Conservation (phyloP, 805 yeast genomes). For the Ascoidea tarda region DNA sequence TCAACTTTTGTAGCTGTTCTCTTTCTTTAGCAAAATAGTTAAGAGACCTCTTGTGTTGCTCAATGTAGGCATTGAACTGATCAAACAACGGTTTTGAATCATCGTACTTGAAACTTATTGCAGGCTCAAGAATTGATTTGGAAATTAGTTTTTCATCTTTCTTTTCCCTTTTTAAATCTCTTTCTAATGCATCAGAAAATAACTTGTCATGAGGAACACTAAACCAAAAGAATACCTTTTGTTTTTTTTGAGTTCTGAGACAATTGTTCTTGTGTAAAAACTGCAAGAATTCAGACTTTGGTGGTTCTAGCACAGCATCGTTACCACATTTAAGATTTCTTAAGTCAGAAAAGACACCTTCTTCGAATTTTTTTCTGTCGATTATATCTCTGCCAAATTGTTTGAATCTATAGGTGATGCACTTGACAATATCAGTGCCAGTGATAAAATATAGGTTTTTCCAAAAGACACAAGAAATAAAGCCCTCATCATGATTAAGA, state of each 20-base stretch:
- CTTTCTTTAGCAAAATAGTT: not conserved
- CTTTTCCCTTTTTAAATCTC: constrained; percentile 73
- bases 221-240: constrained; percentile 91
- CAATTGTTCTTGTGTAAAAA: constrained; percentile 77
- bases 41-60: constrained; percentile 14
- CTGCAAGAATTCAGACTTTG: constrained; percentile 69
- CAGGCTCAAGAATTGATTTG: constrained; percentile 59
- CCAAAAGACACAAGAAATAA: constrained; percentile 88
- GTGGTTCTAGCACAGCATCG: constrained; percentile 79
- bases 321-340: constrained; percentile 72
- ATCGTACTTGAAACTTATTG: constrained; percentile 61
- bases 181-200: constrained; percentile 82
- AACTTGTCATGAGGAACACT: constrained; percentile 85
- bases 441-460: constrained; percentile 77
- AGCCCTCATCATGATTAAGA: constrained; percentile 75
- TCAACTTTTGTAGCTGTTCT: constrained; percentile 1
- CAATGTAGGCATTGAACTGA: constrained; percentile 33
- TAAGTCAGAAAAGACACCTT: constrained; percentile 83
- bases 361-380: constrained; percentile 89
- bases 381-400: constrained; percentile 75
- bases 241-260: constrained; percentile 86
- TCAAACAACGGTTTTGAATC: constrained; percentile 32
- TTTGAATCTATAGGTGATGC: constrained; percentile 73
- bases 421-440: constrained; percentile 89
- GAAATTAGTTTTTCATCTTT: constrained; percentile 53